Percentiles rank a stretch among this genome's conserved stretches.
phyloP scores from a whole-genome alignment of 352 stramenopile species.

The Pythium biforme region DNA sequence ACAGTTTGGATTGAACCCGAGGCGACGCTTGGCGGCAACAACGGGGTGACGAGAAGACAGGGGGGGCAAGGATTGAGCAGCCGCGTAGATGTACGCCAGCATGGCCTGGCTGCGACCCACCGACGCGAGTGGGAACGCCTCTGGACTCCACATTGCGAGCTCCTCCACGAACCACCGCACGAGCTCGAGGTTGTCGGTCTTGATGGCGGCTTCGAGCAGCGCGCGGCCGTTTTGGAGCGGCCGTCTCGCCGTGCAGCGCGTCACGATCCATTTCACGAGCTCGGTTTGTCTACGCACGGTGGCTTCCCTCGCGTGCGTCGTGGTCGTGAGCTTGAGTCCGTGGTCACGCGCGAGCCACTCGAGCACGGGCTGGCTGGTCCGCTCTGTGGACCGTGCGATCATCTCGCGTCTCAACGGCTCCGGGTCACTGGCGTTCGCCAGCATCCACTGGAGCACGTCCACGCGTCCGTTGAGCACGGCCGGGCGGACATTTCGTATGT shows the following conservation, averaged over 20 bases:
- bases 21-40: neutral
- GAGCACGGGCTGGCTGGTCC: neutral
- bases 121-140: neutral
- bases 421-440: neutral
- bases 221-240: neutral
- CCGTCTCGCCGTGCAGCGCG: neutral
- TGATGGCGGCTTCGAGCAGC: neutral
- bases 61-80: neutral
- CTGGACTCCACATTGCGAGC: neutral
- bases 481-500: neutral
- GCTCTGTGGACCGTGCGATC: too few relatives aligned
- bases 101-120: neutral
- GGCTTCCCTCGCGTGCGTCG: neutral
- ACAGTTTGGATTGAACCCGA: neutral
- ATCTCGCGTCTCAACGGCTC: neutral
- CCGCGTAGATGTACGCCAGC: neutral
- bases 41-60: neutral
- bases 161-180: slow-evolving; percentile 1
- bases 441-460: slow-evolving; percentile 7
- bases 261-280: neutral
- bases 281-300: neutral
- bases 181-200: neutral
- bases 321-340: neutral
- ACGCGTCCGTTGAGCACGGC: neutral
- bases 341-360: neutral